These are phyloP conservation scores for Chamaecrista fasciculata DNA, from an alignment of 306 rosid genomes.

Conservation along the genomic window DNA sequence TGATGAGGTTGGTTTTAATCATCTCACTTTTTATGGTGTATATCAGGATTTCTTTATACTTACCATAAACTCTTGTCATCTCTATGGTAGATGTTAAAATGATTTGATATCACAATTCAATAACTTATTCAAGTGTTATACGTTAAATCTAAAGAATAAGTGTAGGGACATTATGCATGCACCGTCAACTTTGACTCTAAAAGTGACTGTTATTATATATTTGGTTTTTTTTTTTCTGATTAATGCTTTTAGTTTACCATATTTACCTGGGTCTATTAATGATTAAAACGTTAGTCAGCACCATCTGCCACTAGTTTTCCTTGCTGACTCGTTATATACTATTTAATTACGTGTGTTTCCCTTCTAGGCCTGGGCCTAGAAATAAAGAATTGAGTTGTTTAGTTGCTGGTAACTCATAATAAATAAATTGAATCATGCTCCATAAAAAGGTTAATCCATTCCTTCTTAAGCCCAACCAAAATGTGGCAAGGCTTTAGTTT, in stretches of 20 bases:
- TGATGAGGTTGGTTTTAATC: slow-evolving; percentile 44
- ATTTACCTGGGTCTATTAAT: neutral
- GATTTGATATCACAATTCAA: neutral
- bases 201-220: neutral
- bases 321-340: too few relatives aligned
- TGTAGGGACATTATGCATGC: neutral
- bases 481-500: neutral
- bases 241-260: neutral
- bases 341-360: neutral
- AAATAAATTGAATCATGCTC: slow-evolving; percentile 1
- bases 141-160: neutral
- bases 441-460: neutral
- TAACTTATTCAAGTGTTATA: neutral
- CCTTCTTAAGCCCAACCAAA: neutral
- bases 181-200: neutral
- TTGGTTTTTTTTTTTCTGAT: neutral
- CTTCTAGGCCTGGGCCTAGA: neutral
- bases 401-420: neutral
- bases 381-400: neutral
- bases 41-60: neutral
- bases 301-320: neutral
- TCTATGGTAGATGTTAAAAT: neutral
- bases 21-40: neutral
- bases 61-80: neutral
- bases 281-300: neutral